Evolutionary conservation across 257 asterid genomes (phyloP).

Genomic region (Henckelia pumila): DNA sequence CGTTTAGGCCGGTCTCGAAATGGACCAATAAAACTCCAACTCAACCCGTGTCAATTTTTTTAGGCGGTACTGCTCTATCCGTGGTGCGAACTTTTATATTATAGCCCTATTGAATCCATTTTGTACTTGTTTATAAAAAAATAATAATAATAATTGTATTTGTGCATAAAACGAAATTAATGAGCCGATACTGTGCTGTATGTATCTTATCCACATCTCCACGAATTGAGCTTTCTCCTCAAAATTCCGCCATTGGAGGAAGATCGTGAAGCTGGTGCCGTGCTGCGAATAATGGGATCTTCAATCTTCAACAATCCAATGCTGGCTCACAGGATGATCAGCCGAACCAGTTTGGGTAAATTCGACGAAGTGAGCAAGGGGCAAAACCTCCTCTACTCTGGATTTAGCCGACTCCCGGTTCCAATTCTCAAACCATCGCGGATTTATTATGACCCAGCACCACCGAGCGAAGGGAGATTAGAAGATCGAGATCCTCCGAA

Average conservation of each 20-base stretch:
- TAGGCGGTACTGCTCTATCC: no score
- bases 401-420: constrained; percentile 15
- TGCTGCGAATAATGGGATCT: constrained; percentile 22
- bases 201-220: not conserved
- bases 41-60: no score
- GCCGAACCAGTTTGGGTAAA: constrained; percentile 1
- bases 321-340: constrained; percentile 16
- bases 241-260: not conserved
- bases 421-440: constrained; percentile 17
- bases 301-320: constrained; percentile 19
- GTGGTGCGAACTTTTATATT: no score
- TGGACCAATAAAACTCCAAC: no score
- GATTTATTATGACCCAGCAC: constrained; percentile 21
- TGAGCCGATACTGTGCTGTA: no score
- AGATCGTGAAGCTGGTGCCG: not conserved
- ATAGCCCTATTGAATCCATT: no score
- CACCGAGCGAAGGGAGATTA: constrained; percentile 32
- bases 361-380: constrained; percentile 15
- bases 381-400: not conserved
- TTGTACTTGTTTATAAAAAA: no score
- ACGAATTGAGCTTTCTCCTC: not conserved
- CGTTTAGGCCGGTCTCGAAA: no score
- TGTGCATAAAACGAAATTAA: no score
- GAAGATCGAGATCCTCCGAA: constrained; percentile 34
- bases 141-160: no score